Percentiles rank a stretch among this genome's conserved stretches.
Conservation (phyloP, 2,329 filamentous ascomycete genomes). For the Metarhizium anisopliae region DNA sequence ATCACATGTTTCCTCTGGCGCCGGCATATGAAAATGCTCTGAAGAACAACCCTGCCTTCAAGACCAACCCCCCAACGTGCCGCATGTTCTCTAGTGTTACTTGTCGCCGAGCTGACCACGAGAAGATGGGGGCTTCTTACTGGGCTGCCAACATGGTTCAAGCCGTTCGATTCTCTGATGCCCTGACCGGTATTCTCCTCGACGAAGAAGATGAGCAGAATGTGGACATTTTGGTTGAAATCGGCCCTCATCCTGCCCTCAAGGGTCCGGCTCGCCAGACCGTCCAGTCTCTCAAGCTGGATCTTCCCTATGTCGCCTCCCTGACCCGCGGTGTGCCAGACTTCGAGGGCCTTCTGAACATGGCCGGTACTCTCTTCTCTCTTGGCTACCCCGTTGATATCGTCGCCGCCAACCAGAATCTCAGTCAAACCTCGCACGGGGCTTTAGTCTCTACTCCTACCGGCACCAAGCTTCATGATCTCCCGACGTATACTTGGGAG, state of each 20-base stretch:
- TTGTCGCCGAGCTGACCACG: neutral
- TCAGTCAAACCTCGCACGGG: slow-evolving; percentile 1
- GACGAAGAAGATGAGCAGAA: slow-evolving; percentile 4
- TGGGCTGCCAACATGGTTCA: neutral
- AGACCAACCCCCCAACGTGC: neutral
- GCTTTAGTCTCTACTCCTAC: neutral
- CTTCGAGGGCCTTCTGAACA: slow-evolving; percentile 14
- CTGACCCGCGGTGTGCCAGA: slow-evolving; percentile 18
- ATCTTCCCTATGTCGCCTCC: slow-evolving; percentile 19
- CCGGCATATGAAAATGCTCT: slow-evolving; percentile 29
- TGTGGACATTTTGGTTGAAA: slow-evolving; percentile 16
- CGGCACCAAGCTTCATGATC: slow-evolving; percentile 8
- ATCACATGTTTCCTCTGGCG: slow-evolving; percentile 17
- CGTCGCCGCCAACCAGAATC: slow-evolving; percentile 26
- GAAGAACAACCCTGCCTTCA: neutral
- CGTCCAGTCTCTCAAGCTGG: slow-evolving; percentile 14
- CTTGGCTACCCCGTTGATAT: slow-evolving; percentile 33
- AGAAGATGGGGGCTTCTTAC: neutral
- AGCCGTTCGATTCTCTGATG: neutral
- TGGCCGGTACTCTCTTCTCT: slow-evolving; percentile 30
- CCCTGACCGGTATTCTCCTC: neutral
- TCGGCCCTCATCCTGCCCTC: slow-evolving; percentile 30
- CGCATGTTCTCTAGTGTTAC: neutral
- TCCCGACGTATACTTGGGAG: slow-evolving; percentile 22
- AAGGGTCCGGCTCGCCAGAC: slow-evolving; percentile 29